Evolutionary conservation across 805 yeast genomes (phyloP).

Genomic region (Suhomyces canberraensis): DNA sequence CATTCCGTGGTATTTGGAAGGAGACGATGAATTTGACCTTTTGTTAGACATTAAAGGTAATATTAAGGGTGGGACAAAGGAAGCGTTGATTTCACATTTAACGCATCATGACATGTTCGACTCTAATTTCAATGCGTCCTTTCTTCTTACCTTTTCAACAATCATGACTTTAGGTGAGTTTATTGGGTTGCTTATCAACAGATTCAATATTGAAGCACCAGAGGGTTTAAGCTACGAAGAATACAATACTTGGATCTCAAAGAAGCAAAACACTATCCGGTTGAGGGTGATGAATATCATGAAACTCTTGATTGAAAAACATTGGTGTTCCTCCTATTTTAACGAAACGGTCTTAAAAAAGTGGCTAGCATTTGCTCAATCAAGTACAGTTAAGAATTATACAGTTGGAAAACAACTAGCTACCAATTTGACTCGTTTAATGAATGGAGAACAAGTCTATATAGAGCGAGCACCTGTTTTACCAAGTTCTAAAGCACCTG

Average conservation of each 20-base stretch:
- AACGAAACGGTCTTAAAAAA: slow-evolving; percentile 38
- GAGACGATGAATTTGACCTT: slow-evolving; percentile 58
- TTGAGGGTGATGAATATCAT: slow-evolving; percentile 62
- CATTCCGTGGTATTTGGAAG: slow-evolving; percentile 69
- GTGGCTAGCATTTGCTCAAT: slow-evolving; percentile 31
- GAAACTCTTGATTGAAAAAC: slow-evolving; percentile 61
- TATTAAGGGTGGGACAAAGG: slow-evolving; percentile 79
- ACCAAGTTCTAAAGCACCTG: slow-evolving; percentile 34
- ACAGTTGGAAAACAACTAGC: slow-evolving; percentile 28
- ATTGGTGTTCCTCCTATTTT: slow-evolving; percentile 65
- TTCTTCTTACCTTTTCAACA: slow-evolving; percentile 72
- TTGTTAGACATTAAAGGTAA: slow-evolving; percentile 64
- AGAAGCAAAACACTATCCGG: slow-evolving; percentile 66
- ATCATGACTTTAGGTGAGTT: slow-evolving; percentile 68
- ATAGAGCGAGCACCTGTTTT: slow-evolving; percentile 27
- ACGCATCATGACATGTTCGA: slow-evolving; percentile 69
- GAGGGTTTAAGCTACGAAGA: slow-evolving; percentile 84
- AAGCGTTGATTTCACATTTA: slow-evolving; percentile 74
- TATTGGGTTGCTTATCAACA: slow-evolving; percentile 52
- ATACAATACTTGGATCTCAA: slow-evolving; percentile 70
- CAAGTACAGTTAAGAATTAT: slow-evolving; percentile 18
- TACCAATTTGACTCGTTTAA: slow-evolving; percentile 20
- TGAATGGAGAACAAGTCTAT: slow-evolving; percentile 29
- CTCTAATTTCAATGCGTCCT: slow-evolving; percentile 61
- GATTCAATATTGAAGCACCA: slow-evolving; percentile 76